phyloP scores from a whole-genome alignment of 192 early-diverging fungal species.

The Podila epicladia region DNA sequence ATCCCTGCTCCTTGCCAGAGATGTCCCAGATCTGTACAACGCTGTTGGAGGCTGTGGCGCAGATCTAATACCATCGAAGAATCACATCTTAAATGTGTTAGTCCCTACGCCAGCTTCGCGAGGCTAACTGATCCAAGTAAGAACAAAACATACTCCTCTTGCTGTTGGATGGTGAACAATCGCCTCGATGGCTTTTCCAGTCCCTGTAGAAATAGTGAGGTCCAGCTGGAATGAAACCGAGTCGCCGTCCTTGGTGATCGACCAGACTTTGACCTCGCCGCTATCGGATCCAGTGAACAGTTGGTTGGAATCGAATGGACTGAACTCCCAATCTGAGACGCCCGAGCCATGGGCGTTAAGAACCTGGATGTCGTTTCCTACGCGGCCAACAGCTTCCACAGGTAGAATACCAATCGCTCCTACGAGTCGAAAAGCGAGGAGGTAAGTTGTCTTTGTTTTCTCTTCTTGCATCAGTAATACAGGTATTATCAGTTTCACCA shows the following conservation, averaged over 20 bases:
- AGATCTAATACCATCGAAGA: slow-evolving; percentile 33
- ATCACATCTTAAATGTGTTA: background rate
- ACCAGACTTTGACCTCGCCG: slow-evolving; percentile 61
- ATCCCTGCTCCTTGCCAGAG: slow-evolving; percentile 24
- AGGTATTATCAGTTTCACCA: background rate
- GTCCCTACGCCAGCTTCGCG: background rate
- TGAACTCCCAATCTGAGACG: slow-evolving; percentile 60
- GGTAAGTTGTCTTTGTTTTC: background rate
- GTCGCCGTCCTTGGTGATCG: slow-evolving; percentile 21
- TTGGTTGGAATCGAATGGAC: slow-evolving; percentile 50
- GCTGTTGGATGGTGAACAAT: slow-evolving; percentile 62
- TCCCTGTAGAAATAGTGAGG: slow-evolving; percentile 36
- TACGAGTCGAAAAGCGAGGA: background rate
- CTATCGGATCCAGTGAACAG: slow-evolving; percentile 59
- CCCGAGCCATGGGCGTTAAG: slow-evolving; percentile 55
- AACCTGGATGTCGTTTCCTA: slow-evolving; percentile 21
- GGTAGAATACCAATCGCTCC: slow-evolving; percentile 36
- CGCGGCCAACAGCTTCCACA: slow-evolving; percentile 20
- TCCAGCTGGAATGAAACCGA: slow-evolving; percentile 10
- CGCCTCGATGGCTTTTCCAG: slow-evolving; percentile 49
- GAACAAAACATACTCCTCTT: slow-evolving; percentile 40
- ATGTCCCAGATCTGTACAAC: slow-evolving; percentile 63
- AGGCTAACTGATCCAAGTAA: background rate
- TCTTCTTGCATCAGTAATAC: background rate
- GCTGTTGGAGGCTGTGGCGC: slow-evolving; percentile 55